Conservation (phyloP, 345 rosid species). For the Ceriops decandra region DNA sequence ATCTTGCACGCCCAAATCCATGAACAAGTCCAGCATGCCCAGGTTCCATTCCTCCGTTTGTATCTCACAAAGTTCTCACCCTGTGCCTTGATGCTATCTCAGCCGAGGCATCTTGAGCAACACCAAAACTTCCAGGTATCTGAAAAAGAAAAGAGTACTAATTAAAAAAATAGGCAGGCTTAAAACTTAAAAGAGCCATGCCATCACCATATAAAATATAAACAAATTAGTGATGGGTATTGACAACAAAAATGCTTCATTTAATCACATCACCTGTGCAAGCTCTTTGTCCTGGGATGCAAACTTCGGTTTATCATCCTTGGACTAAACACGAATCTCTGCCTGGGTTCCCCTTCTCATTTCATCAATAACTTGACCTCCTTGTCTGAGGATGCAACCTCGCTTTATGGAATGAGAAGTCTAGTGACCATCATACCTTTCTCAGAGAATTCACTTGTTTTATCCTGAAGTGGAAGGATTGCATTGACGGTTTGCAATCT, state of each 20-base stretch:
- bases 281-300: constrained; percentile 58
- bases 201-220: constrained; percentile 1
- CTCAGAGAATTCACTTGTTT: constrained; percentile 45
- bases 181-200: background rate
- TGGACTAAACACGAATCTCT: constrained; percentile 49
- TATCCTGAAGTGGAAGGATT: constrained; percentile 50
- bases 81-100: constrained; percentile 50
- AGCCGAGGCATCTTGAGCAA: constrained; percentile 52
- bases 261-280: constrained; percentile 41
- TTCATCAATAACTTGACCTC: constrained; percentile 57
- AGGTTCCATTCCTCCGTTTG: constrained; percentile 33
- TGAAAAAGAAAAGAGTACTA: constrained; percentile 14
- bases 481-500: constrained; percentile 55
- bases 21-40: constrained; percentile 29
- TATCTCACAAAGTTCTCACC: constrained; percentile 49
- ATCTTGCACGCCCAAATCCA: constrained; percentile 32
- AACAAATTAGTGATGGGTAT: background rate
- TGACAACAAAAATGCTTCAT: background rate
- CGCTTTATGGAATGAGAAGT: constrained; percentile 54
- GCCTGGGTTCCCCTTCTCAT: constrained; percentile 60
- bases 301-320: constrained; percentile 53
- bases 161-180: background rate
- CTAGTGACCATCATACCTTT: constrained; percentile 41
- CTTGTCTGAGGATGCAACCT: constrained; percentile 61
- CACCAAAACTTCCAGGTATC: constrained; percentile 49